Evolutionary conservation across 164 flowering plant species (phyloP), one percentile per base, ranked within the genome.

Genomic region (Liquidambar formosana): DNA sequence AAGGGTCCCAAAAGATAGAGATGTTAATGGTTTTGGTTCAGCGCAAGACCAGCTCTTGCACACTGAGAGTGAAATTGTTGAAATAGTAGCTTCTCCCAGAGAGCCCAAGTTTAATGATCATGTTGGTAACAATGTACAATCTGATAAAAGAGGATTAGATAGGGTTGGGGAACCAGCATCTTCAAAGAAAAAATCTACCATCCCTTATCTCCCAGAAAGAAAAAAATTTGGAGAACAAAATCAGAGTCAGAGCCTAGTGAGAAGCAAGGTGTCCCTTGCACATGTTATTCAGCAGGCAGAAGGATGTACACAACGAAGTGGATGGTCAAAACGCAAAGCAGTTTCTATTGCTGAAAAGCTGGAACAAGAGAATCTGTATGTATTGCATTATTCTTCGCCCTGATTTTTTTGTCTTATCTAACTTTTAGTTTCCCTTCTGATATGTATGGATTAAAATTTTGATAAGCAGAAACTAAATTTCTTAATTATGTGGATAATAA

Each of bases 281-380:
- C 91, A 90, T 80, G 94, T 96, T 43, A 88, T 96, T 78, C 95
- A 90, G 73, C 96, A 91, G 70, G 90, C 94, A 58, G 98, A 92
- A 80, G 93, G 94, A 76, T 81, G 80, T 64, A 57, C 88, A 28
- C 88, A 82, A 57, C 84, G 71, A 45, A 79, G 64, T 74, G 89
- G 86, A 60, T 90, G 96, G 94, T 81, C 98, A 26, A 89, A 77
- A 69, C 84, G 88, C 54, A 93, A 92, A 80, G 94, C 94, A 28
- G 88, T 93, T 65, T 96, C 97, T 41, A 93, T 93, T 59, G 96
- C 99, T 56, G 96, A 93, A 77, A 93, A 90, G 84, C 96, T 91
- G 59, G 97, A 93, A 72, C 93, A 90, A 75, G 97, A 91, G 71
- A 95, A 93, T 77, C 75, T 93, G 99, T 96, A 85, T 4, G 98